These are phyloP conservation scores for Sporisorium exsertum DNA, from an alignment of 1,284 basidiomycete species.

Conservation along the genomic window DNA sequence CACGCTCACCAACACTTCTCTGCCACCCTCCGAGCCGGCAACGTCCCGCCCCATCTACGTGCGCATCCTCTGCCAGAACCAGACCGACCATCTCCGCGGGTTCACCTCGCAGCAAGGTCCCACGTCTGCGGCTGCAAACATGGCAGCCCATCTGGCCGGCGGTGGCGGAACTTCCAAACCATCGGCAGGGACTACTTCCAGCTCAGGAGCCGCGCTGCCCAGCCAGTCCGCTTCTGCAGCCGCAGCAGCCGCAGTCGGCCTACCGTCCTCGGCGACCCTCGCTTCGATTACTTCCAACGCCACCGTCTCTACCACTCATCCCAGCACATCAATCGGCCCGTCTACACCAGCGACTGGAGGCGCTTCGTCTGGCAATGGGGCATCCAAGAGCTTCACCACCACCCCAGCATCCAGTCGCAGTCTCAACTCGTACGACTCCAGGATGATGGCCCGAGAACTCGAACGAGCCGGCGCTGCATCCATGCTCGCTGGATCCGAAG, in stretches of 20 bases:
- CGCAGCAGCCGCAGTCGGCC: slow-evolving; percentile 17
- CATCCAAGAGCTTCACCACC: slow-evolving; percentile 6
- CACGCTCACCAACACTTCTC: neutral
- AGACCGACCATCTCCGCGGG: slow-evolving; percentile 54
- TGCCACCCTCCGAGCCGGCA: slow-evolving; percentile 6
- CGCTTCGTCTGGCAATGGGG: slow-evolving; percentile 5
- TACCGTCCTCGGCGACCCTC: slow-evolving; percentile 37
- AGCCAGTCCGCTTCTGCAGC: slow-evolving; percentile 8
- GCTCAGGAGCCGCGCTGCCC: slow-evolving; percentile 3
- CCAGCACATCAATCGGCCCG: slow-evolving; percentile 22
- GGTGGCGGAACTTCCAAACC: slow-evolving; percentile 23
- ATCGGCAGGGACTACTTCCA: slow-evolving; percentile 10
- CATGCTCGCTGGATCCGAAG: slow-evolving; percentile 45
- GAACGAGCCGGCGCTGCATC: slow-evolving; percentile 46
- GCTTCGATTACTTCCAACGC: slow-evolving; percentile 54
- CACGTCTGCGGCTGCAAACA: slow-evolving; percentile 21
- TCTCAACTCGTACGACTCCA: slow-evolving; percentile 38
- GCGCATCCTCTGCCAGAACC: slow-evolving; percentile 57
- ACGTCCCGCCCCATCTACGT: slow-evolving; percentile 41
- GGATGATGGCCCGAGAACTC: slow-evolving; percentile 52
- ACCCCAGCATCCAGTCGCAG: slow-evolving; percentile 44
- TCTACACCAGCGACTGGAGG: slow-evolving; percentile 27
- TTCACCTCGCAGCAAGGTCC: slow-evolving; percentile 24
- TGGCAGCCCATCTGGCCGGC: slow-evolving; percentile 38
- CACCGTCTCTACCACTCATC: slow-evolving; percentile 45